Conservation (phyloP, 2,329 filamentous ascomycete genomes). For the Sphaceloma murrayae region DNA sequence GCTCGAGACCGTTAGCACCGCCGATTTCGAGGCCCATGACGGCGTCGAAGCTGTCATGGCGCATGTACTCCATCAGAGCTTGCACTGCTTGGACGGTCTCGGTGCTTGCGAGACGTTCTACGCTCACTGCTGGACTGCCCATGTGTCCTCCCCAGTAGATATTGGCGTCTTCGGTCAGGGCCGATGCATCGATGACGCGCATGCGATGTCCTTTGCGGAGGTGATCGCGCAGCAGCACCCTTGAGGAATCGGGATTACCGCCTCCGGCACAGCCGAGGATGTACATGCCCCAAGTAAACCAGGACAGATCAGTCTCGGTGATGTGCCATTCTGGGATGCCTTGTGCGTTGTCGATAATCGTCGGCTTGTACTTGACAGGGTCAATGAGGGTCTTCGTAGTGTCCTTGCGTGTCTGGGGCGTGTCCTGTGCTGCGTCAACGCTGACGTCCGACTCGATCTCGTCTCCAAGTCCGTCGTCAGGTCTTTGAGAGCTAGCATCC, state of each 20-base stretch:
- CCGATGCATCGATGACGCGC: conserved; percentile 42
- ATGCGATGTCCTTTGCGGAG: conserved; percentile 44
- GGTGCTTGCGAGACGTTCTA: conserved; percentile 51
- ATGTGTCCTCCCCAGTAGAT: conserved; percentile 50
- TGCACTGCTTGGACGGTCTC: conserved; percentile 37
- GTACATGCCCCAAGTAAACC: conserved; percentile 50
- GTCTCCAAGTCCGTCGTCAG: conserved; percentile 14
- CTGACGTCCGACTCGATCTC: conserved; percentile 20
- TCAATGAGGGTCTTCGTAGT: conserved; percentile 20
- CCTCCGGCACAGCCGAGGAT: conserved; percentile 54
- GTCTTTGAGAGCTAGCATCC: conserved; percentile 23
- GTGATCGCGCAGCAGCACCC: conserved; percentile 44
- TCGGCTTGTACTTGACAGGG: conserved; percentile 38
- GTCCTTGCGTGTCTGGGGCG: conserved; percentile 17
- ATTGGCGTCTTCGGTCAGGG: conserved; percentile 42
- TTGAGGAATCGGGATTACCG: conserved; percentile 45
- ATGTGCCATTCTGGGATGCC: conserved; percentile 46
- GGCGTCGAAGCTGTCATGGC: conserved; percentile 40
- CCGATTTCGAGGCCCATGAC: conserved; percentile 58
- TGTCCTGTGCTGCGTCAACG: too few relatives aligned
- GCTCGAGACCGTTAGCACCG: conserved; percentile 54
- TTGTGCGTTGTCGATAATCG: conserved; percentile 33
- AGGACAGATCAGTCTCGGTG: conserved; percentile 48
- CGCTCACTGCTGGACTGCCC: conserved; percentile 51
- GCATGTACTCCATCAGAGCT: conserved; percentile 43